Base-by-base conservation (phyloP, 768 basidiomycete genomes). In the Leccinum obscurum region DNA sequence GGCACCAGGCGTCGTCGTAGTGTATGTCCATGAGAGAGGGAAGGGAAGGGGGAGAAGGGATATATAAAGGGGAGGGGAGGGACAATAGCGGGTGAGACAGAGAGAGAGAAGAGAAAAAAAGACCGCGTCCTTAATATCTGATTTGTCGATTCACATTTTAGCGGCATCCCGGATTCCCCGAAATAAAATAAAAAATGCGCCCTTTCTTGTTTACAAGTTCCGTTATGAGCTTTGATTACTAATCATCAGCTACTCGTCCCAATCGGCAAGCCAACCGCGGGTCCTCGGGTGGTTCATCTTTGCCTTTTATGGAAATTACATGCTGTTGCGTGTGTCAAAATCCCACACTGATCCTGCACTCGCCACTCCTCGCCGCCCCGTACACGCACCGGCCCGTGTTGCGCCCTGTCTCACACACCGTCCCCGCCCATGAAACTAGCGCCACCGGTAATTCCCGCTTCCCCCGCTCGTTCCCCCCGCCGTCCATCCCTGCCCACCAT, bases 1-100 rank as follows among this genome's bases (percentile, higher is more conserved):
- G 88, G 81, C 91, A 93, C 88, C 88, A 93, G 58, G 85, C 78
- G 62, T 86, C 81, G 76, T 90, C 90, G 77, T 86, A 80, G 68
- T 76, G 70, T 63, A 71, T 66, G 61, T 69, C 76, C 67, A 74
- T 76, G 32, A 32, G 8, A 32, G 32, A 30, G 34, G 11, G 62
- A 60, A 63, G 59, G 64, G 60, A 32, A 11, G 1, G 11, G 20
- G 11, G 20, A 60, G 55, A 24, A 17, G 26, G 14, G n/a, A 58
- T 59, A 69, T 61, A 66, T 61, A 37, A 41, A 54, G 50, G 58
- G 50, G 11, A 13, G 52, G 56, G 39, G 41, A 37, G 57, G 57
- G 62, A 35, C 34, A 35, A 64, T 46, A 46, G 46, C 15, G 15
- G 56, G 58, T 71, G 67, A 70, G 64, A 69, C 68, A 65, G 65